Base-by-base conservation (phyloP, 192 early-diverging fungal genomes). In the Coemansia reversa region DNA sequence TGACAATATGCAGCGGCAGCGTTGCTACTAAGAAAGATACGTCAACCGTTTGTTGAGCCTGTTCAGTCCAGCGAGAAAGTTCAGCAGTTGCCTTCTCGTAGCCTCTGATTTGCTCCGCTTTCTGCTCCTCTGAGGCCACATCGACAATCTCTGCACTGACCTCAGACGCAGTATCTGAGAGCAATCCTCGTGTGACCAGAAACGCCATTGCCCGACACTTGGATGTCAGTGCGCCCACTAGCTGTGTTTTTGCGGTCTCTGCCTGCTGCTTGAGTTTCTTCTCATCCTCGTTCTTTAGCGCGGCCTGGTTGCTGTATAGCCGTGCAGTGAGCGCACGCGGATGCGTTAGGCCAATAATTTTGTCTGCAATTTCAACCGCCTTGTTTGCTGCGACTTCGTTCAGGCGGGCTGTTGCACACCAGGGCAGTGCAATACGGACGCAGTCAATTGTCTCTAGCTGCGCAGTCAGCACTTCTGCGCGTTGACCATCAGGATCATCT, bases 181-280 rank as follows among this genome's bases (percentile, higher is more conserved):
- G 32, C 9, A 62, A 47, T 0, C 53, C 33, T 53, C 56, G 66
- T 23, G 60, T 75, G 4, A 76, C 53, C 28, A 79, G 58, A 14
- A 50, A 60, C 5, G 67, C 64, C 69, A 87, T 72, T 11, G 85
- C 83, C 29, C 83, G 70, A 45, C 82, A 86, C 58, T 87, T 89
- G 19, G 83, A 63, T 0, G 70, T 62, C 49, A 93, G 74, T 7
- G 93, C 91, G 7, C 65, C 65, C 9, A 90, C 64, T 20, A 93
- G 67, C 27, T 85, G 85, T 9, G 82, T 79, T 74, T 91, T 92
- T 51, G 84, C 87, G 42, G 83, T 69, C 22, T 95, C 94, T 56
- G 89, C 89, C 45, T 91, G 88, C 75, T 92, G 85, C 73, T 82
- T 83, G 51, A 76, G 52, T 67, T 83, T 74, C 76, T 84, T 84